Base-by-base conservation (phyloP, 2,329 filamentous ascomycete species). In the Tolypocladium tropicale region DNA sequence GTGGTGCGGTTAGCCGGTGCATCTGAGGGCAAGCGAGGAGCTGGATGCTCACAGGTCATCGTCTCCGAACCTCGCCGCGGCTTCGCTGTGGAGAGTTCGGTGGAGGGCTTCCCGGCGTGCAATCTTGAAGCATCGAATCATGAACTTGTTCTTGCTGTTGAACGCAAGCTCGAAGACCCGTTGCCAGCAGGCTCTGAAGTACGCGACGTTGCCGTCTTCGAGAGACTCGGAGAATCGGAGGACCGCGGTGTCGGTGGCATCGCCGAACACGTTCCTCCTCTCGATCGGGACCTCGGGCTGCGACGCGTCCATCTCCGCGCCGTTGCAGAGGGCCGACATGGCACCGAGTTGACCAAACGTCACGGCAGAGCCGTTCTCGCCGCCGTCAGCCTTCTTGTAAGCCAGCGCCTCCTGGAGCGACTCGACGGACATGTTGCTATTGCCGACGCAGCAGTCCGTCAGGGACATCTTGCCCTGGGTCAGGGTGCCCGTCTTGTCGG, bases 101-200 rank as follows among this genome's bases (percentile, higher is more conserved):
- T 53, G 37, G 10, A 68, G 50, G 2, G 58, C 61, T 54, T 67
- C 66, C n/a, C 68, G 65, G 33, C 72, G 65, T 2, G 68, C 70
- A 41, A 78, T 61, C 2, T 74, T 74, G 52, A 86, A 80, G 0
- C 84, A 78, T 36, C 82, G 78, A 55, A 91, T 80, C 83, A 90
- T 91, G 66, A 84, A 91, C 70, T 92, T 92, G 72, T 90, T 91
- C 74, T 89, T 89, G 71, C 85, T 89, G 72, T 91, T 91, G 69
- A 92, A 92, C 0, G 85, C 81, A 32, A 89, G 74, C 55, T 87
- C 83, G 62, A 84, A 90, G 2, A 80, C 78, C 54, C 80, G 84
- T 53, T 79, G 78, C 85, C 86, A 90, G 59, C 78, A 75, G 16
- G 76, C 74, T 9, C 84, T 79, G 6, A 87, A 71, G 53, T 86